Percentiles rank a stretch among this genome's conserved stretches.
Evolutionary conservation across 768 basidiomycete species (phyloP).

Genomic region (Russula ochroleuca): DNA sequence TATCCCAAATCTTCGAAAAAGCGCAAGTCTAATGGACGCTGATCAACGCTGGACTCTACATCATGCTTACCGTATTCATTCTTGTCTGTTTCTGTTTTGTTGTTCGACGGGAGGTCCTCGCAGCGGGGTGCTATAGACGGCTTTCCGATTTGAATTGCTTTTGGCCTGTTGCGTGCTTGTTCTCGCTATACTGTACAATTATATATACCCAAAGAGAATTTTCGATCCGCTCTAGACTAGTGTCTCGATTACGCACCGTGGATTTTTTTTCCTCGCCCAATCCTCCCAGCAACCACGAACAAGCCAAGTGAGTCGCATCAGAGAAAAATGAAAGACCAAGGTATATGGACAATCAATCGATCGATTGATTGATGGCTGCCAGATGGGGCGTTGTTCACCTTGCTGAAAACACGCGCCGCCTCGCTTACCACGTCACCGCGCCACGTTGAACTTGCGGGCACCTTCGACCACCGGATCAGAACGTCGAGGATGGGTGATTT

Average conservation of each 20-base stretch:
- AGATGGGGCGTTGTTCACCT: background rate
- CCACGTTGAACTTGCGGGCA: background rate
- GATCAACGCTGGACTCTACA: too few relatives aligned
- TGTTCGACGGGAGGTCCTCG: background rate
- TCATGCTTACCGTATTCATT: too few relatives aligned
- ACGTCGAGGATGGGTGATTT: background rate
- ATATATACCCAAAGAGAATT: background rate
- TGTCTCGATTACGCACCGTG: background rate
- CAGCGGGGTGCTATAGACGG: background rate
- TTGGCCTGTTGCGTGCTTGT: background rate
- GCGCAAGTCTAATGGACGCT: background rate
- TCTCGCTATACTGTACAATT: background rate
- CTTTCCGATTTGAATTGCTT: background rate
- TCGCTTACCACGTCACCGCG: background rate
- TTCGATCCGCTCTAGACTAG: background rate
- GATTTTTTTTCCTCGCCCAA: background rate
- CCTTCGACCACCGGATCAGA: background rate
- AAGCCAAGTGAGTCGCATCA: background rate
- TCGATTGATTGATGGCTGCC: background rate
- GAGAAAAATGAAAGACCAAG: background rate
- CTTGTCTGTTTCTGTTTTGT: background rate
- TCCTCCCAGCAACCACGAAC: background rate
- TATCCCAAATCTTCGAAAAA: slow-evolving; percentile 1
- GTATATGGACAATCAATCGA: background rate
- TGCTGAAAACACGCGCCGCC: background rate